Base-by-base conservation (phyloP, 805 yeast genomes). In the Blastobotrys robertii region DNA sequence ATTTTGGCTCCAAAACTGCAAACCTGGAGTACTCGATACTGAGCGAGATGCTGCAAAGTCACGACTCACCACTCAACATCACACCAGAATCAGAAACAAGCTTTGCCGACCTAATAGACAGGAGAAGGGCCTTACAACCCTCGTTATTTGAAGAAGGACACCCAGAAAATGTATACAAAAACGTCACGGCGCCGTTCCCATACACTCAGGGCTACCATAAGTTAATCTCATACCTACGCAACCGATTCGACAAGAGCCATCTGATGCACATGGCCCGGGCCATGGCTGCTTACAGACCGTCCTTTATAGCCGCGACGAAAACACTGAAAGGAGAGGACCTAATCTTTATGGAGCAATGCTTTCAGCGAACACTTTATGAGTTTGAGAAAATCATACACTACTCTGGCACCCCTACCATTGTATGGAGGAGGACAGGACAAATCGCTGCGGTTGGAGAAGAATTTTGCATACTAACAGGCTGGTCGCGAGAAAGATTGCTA, bases 341-440 rank as follows among this genome's bases (percentile, higher is more conserved):
- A 62, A 83, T 90, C 2, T 90, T 90, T 57, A 86, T 92, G 82
- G 98, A 90, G 58, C 94, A 90, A 65, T 84, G 95, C 53, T 90
- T 88, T 65, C 97, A 90, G 62, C 68, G 98, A 37, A 87, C 97
- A 0, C 66, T 90, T 31, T 65, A 90, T 36, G 95, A 94, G 47
- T 90, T 87, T 59, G 88, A 86, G 47, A 83, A 81, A 59, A 84
- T 84, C 58, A 82, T 92, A 33, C 72, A 78, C 15, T 77, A 83
- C 14, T 77, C 86, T 30, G 97, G 97, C 0, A 90, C 97, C 0
- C 97, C 97, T 2, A 87, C 96, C 0, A 74, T 90, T 15, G 90
- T 87, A 3, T 90, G 97, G 97, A 69, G 98, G 51, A 72, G 97
- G 42, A 87, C 96, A 1, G 95, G 96, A 7, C 95, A 90, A 60